Conservation (phyloP, 176 grass and related monocot species). For the Eragrostis nindensis region DNA sequence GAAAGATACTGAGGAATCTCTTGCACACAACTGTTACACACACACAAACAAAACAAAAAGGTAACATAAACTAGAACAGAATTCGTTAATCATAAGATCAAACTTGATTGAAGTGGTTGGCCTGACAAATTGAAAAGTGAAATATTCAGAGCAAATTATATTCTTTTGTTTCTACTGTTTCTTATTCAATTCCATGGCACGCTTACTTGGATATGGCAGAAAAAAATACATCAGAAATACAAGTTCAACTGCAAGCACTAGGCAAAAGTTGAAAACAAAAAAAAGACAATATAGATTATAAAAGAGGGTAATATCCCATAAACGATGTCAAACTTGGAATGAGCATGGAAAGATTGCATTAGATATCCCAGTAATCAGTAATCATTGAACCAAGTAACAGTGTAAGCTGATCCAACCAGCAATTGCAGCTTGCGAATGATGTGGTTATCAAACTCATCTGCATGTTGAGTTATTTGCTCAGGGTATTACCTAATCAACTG, state of each 20-base stretch:
- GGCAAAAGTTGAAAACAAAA: background rate
- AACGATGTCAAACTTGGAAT: background rate
- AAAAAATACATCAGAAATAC: background rate
- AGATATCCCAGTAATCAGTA: slow-evolving; percentile 4
- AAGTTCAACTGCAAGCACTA: slow-evolving; percentile 31
- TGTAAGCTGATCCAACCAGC: slow-evolving; percentile 18
- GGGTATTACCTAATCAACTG: slow-evolving; percentile 6
- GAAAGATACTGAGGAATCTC: slow-evolving; percentile 35
- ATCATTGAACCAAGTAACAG: background rate
- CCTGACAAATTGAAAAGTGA: slow-evolving; percentile 30
- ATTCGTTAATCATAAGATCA: slow-evolving; percentile 20
- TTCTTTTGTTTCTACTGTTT: slow-evolving; percentile 16
- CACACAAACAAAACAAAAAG: slow-evolving; percentile 15
- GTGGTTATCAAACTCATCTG: background rate
- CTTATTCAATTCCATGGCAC: slow-evolving; percentile 15
- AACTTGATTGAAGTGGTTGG: slow-evolving; percentile 43
- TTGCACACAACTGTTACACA: slow-evolving; percentile 30
- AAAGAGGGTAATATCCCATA: background rate
- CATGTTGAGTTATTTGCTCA: slow-evolving; percentile 3
- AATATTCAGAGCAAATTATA: slow-evolving; percentile 29
- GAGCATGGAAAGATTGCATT: slow-evolving; percentile 21
- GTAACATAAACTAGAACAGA: slow-evolving; percentile 28
- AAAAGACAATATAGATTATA: background rate
- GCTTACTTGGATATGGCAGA: slow-evolving; percentile 13
- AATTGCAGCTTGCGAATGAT: background rate